Conservation (phyloP, 768 basidiomycete species). For the Lepiota brunneoincarnata region DNA sequence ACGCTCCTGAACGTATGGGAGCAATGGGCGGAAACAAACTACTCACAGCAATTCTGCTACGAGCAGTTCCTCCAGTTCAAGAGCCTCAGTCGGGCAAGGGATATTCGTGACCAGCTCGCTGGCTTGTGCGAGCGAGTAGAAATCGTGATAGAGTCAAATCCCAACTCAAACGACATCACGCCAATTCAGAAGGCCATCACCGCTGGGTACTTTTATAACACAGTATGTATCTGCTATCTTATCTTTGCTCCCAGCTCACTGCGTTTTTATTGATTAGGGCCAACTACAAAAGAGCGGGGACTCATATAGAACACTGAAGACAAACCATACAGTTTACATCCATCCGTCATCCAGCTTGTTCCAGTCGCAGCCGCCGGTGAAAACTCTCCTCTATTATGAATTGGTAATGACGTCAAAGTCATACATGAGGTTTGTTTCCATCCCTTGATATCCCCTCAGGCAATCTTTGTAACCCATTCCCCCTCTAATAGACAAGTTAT, state of each 20-base stretch:
- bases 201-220: conserved; percentile 94
- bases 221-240: conserved; percentile 45
- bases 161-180: conserved; percentile 90
- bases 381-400: conserved; percentile 91
- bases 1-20: conserved; percentile 98
- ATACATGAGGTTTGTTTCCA: conserved; percentile 69
- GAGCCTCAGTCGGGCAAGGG: conserved; percentile 88
- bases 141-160: conserved; percentile 81
- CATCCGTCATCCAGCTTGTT: conserved; percentile 96
- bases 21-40: conserved; percentile 98
- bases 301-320: conserved; percentile 95
- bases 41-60: conserved; percentile 95
- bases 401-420: conserved; percentile 97
- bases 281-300: conserved; percentile 95
- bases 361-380: conserved; percentile 92
- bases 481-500: conserved; percentile 73
- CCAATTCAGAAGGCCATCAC: conserved; percentile 95
- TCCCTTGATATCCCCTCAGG: background rate
- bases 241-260: background rate
- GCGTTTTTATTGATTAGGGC: conserved; percentile 47
- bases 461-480: conserved; percentile 4
- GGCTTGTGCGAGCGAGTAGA: conserved; percentile 96
- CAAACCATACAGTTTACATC: conserved; percentile 93
- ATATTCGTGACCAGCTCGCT: conserved; percentile 95
- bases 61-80: conserved; percentile 96